Conservation (phyloP, 179 eudicot genomes). For the Drosera spatulata region DNA sequence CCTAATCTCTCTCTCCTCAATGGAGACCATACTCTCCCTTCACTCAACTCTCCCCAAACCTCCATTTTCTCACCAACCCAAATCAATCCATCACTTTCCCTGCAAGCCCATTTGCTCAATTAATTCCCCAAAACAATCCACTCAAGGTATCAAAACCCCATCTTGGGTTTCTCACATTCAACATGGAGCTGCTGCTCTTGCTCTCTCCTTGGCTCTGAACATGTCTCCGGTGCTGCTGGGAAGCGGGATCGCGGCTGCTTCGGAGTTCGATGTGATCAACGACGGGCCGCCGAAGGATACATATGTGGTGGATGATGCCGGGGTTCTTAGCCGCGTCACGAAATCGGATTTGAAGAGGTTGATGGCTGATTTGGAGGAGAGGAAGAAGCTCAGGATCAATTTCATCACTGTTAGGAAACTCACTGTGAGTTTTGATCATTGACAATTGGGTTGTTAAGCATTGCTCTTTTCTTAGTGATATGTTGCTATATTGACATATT, state of each 20-base stretch:
- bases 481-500: too few species aligned
- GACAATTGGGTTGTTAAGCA: too few species aligned
- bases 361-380: slow-evolving; percentile 82
- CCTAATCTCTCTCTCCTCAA: too few species aligned
- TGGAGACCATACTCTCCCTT: too few species aligned
- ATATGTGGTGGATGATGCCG: slow-evolving; percentile 94
- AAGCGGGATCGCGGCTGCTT: slow-evolving; percentile 38
- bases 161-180: slow-evolving; percentile 46
- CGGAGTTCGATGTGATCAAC: slow-evolving; percentile 82
- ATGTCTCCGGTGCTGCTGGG: slow-evolving; percentile 40
- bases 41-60: too few species aligned
- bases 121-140: too few species aligned
- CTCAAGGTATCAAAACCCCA: too few species aligned
- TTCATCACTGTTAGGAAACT: slow-evolving; percentile 89
- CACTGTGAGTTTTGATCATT: slow-evolving; percentile 44
- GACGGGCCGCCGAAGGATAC: slow-evolving; percentile 82
- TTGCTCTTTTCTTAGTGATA: too few species aligned
- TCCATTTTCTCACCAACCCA: too few species aligned
- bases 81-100: too few species aligned
- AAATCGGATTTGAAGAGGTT: slow-evolving; percentile 72
- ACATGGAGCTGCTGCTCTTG: slow-evolving; percentile 76
- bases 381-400: slow-evolving; percentile 78
- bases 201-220: slow-evolving; percentile 69
- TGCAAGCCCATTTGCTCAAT: too few species aligned
- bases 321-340: slow-evolving; percentile 85